These are phyloP conservation scores for Tuber umbilicatum DNA, from an alignment of 495 filamentous ascomycete genomes.

Conservation along the genomic window DNA sequence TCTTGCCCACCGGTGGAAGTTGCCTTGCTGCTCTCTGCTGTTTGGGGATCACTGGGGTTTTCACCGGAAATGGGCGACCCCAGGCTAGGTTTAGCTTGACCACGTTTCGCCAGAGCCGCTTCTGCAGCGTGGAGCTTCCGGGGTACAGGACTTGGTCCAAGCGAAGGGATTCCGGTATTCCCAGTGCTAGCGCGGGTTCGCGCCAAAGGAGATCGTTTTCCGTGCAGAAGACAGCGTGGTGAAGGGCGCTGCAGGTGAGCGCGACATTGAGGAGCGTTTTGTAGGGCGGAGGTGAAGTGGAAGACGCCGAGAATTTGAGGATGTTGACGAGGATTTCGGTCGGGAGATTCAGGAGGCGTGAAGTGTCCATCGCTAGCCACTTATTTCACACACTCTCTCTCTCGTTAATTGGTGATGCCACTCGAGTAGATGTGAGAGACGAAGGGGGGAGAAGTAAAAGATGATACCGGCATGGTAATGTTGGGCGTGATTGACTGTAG, in stretches of 20 bases:
- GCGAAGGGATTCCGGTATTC: constrained; percentile 31
- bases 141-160: constrained; percentile 39
- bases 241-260: constrained; percentile 33
- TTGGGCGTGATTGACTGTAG: not conserved
- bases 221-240: constrained; percentile 40
- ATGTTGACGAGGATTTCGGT: constrained; percentile 38
- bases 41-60: constrained; percentile 22
- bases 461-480: not conserved
- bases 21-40: constrained; percentile 25
- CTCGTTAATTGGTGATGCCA: not conserved
- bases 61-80: constrained; percentile 32
- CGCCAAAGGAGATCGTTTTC: constrained; percentile 41
- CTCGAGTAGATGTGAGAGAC: not conserved
- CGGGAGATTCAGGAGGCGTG: constrained; percentile 34
- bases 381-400: not conserved
- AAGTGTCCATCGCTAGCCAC: constrained; percentile 15
- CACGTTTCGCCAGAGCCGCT: constrained; percentile 40
- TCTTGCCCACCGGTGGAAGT: constrained; percentile 28
- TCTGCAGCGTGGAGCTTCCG: constrained; percentile 31
- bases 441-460: not conserved
- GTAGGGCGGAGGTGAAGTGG: constrained; percentile 13
- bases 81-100: constrained; percentile 37
- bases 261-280: constrained; percentile 34
- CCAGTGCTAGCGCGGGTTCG: constrained; percentile 32
- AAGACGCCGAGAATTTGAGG: constrained; percentile 33